These are phyloP conservation scores for Zasmidium cellare DNA, from an alignment of 2,329 filamentous ascomycete genomes.

Conservation along the genomic window DNA sequence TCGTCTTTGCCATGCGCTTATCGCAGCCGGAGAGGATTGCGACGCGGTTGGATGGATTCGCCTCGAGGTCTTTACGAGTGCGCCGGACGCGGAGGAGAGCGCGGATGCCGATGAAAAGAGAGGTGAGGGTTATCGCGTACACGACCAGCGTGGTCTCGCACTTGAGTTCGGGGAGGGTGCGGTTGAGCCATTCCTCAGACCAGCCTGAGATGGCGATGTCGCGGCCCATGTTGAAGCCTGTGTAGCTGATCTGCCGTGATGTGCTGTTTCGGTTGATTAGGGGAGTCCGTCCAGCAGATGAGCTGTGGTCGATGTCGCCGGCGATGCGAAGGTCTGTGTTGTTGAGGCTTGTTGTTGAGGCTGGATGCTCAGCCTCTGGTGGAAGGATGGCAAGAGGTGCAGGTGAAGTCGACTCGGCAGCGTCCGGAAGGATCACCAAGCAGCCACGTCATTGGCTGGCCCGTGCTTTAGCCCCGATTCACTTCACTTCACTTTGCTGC, in stretches of 20 bases:
- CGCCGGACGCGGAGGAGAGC: conserved; percentile 9
- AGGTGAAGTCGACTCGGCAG: too few species aligned
- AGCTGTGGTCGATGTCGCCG: background rate
- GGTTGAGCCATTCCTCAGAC: conserved; percentile 1
- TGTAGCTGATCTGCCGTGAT: background rate
- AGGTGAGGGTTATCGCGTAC: background rate
- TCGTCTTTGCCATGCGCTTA: conserved; percentile 7
- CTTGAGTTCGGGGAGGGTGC: background rate
- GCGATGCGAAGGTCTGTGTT: background rate
- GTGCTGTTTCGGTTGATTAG: background rate
- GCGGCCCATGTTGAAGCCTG: conserved; percentile 5
- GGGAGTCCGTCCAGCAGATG: background rate
- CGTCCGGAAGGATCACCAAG: too few species aligned
- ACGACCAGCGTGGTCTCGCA: conserved; percentile 1
- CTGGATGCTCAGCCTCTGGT: background rate
- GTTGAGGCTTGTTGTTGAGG: background rate
- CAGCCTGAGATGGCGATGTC: background rate
- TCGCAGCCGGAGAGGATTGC: conserved; percentile 6
- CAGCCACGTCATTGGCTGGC: too few species aligned
- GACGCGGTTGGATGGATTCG: conserved; percentile 9
- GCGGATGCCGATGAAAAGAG: conserved; percentile 2
- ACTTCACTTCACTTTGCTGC: background rate
- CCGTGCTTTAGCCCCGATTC: background rate
- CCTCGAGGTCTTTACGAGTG: conserved; percentile 3
- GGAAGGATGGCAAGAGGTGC: background rate